Evolutionary conservation across 768 basidiomycete species (phyloP), one percentile per base, ranked within the genome.

Genomic region (Suillus hirtellus): DNA sequence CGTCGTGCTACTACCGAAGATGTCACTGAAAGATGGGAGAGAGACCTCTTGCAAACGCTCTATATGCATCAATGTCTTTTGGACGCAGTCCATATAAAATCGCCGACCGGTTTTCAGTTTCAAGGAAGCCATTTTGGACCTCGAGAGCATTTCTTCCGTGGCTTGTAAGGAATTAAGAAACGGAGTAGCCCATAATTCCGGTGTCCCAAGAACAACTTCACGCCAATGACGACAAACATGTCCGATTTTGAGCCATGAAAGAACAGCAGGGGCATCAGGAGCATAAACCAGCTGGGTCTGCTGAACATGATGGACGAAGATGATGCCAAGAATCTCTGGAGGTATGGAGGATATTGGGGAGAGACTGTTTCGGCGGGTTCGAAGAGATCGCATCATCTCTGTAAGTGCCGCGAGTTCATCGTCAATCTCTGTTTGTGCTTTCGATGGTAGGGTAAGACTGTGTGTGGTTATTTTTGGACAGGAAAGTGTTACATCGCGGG

Each of bases 61-160:
- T 2, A 73, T 64, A 47, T 80, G 77, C 49, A 66, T 60, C 63
- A 78, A 68, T 34, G 75, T 72, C 38, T 69, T 70, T 42, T 71
- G 70, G 31, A 80, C 68, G 63, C 52, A 73, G 59, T 63, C 66
- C 65, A 35, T 67, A 72, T 58, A 69, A 72, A 54, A 80, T 62
- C 46, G 69, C 62, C 38, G 79, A 69, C 71, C 68, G 2, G 62
- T 42, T 46, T 54, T n/a, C 40, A 74, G 50, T 46, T 63, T 63
- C 55, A 74, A 54, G 44, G 76, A 72, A 19, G 75, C 76, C 69
- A 70, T 76, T 66, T 81, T 82, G 3, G 83, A 84, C 31, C 83
- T 75, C 46, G 68, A 70, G 24, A 84, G 64, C 74, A 84, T 79
- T 67, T 80, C 80, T 61, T 77, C 72, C 19, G 75, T 76, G 78